phyloP scores from a whole-genome alignment of 2,329 filamentous ascomycete species.

The Alternaria gansuensis region DNA sequence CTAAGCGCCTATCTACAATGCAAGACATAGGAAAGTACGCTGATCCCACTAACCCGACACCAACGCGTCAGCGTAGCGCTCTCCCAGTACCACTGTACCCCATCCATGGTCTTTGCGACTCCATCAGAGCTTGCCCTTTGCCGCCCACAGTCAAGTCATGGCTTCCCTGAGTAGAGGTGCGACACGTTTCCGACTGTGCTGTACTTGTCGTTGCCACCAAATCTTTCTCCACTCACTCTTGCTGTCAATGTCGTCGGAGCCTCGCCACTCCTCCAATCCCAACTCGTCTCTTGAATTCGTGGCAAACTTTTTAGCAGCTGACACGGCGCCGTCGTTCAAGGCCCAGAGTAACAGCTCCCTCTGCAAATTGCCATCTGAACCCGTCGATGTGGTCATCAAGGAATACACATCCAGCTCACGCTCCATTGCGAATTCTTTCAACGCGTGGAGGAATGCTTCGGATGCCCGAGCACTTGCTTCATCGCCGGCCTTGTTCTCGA shows the following conservation, averaged over 20 bases:
- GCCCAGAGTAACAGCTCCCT: conserved; percentile 76
- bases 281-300: conserved; percentile 59
- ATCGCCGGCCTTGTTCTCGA: conserved; percentile 64
- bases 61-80: conserved; percentile 23
- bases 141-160: conserved; percentile 30
- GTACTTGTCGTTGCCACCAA: conserved; percentile 71
- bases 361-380: conserved; percentile 64
- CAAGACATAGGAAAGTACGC: conserved; percentile 29
- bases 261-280: conserved; percentile 65
- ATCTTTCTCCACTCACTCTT: conserved; percentile 62
- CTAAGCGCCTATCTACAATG: conserved; percentile 31
- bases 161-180: conserved; percentile 66
- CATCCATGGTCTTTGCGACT: background rate
- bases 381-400: conserved; percentile 73
- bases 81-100: conserved; percentile 9
- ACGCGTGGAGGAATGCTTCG: conserved; percentile 58
- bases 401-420: conserved; percentile 68
- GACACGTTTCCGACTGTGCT: conserved; percentile 70
- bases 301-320: conserved; percentile 66
- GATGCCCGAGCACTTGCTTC: conserved; percentile 36
- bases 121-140: conserved; percentile 9
- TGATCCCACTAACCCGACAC: conserved; percentile 30
- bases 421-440: conserved; percentile 65
- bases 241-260: conserved; percentile 55
- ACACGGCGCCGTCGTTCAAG: conserved; percentile 59